Base-by-base conservation (phyloP, 116 monocot species). In the Iris pallida region DNA sequence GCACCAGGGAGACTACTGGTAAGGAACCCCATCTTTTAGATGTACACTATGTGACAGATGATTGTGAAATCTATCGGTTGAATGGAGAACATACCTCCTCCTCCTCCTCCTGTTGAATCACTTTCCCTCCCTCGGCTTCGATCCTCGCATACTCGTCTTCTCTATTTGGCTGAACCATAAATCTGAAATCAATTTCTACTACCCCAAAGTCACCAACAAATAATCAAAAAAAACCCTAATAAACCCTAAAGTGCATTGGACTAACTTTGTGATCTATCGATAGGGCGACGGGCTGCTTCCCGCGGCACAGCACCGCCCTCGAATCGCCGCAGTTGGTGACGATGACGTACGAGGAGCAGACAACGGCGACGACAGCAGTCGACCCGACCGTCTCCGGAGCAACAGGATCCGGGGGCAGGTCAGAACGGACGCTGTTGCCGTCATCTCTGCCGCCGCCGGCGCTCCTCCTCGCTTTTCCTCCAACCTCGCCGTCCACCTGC, bases 241-340 rank as follows among this genome's bases (percentile, higher is more conserved):
- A n/a, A n/a, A n/a, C n/a, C n/a, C n/a, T n/a, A n/a, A 59, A 15
- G 10, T 42, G 15, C 5, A 16, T 2, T 6, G 8, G 2, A 59
- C 79, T 65, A 79, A 84, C 92, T 77, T 92, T 92, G 69, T 92
- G 92, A 88, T 92, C 92, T 8, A 92, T 70, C 20, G 92, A 86
- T 52, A 92, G 61, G 60, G 92, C 78, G 44, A 88, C 10, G 10
- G 92, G 75, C 51, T 83, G 71, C 61, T 92, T 92, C 51, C 88
- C 89, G 44, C 92, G 86, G 42, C 85, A 86, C 75, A 92, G 88
- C 8, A 92, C 89, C 18, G 86, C 92, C 63, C 92, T 86, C 7
- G 92, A 92, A 76, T 92, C 92, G 8, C 92, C 92, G 73, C 92
- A 88, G 43, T 92, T 92, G 12, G 84, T 76, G 8, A 90, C 45